These are phyloP conservation scores for Zygnema cylindricum DNA, from an alignment of 139 green algal genomes.

Conservation along the genomic window DNA sequence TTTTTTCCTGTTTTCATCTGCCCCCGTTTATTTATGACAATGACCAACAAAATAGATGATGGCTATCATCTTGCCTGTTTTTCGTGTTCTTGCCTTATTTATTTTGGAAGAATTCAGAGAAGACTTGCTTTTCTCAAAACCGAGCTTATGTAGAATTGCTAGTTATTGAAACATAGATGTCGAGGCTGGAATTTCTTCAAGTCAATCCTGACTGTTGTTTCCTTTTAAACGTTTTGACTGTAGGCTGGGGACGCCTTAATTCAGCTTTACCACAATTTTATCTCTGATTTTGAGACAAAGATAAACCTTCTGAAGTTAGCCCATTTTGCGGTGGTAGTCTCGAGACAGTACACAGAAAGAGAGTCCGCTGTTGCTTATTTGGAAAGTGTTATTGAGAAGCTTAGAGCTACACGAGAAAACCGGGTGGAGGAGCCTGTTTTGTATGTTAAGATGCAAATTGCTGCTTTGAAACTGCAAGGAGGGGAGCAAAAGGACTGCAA, in stretches of 20 bases:
- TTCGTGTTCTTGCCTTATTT: too few relatives aligned
- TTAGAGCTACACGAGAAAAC: conserved; percentile 69
- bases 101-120: too few relatives aligned
- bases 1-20: too few relatives aligned
- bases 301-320: conserved; percentile 94
- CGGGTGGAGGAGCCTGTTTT: conserved; percentile 80
- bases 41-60: too few relatives aligned
- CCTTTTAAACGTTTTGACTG: neutral
- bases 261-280: conserved; percentile 88
- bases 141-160: too few relatives aligned
- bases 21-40: too few relatives aligned
- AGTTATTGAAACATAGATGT: too few relatives aligned
- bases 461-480: conserved; percentile 79
- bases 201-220: neutral
- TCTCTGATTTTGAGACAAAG: conserved; percentile 88
- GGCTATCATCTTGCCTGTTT: too few relatives aligned
- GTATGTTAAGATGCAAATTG: conserved; percentile 84
- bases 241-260: conserved; percentile 68
- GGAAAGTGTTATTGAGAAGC: conserved; percentile 67
- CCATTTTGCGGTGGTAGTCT: conserved; percentile 70
- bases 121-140: too few relatives aligned
- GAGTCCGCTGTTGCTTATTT: conserved; percentile 75
- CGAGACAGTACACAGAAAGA: conserved; percentile 66
- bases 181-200: too few relatives aligned
- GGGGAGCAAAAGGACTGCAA: conserved; percentile 70